Conservation (phyloP, 345 rosid species). For the Brassica cretica region DNA sequence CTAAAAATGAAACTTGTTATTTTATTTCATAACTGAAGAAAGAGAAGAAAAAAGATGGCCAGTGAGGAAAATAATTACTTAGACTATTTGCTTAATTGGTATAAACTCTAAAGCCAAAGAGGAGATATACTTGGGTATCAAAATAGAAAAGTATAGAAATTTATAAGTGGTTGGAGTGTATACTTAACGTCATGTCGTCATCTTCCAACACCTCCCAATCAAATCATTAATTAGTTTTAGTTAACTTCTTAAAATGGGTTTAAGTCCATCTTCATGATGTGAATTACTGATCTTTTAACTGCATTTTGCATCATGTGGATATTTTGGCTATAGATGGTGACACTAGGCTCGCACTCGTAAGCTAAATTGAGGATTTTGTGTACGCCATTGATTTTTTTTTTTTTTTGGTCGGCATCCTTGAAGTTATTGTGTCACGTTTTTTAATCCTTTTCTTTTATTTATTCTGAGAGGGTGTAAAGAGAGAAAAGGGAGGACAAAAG, state of each 20-base stretch:
- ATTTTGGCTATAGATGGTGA: constrained; percentile 2
- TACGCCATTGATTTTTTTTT: background rate
- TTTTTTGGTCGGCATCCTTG: background rate
- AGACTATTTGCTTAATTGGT: background rate
- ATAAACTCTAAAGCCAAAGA: background rate
- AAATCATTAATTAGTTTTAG: constrained; percentile 15
- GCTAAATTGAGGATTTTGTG: background rate
- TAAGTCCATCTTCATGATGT: constrained; percentile 4
- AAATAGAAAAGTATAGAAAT: background rate
- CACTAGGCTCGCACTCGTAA: constrained; percentile 10
- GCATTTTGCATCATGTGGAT: background rate
- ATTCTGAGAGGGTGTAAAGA: constrained; percentile 3
- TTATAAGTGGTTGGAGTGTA: constrained; percentile 10
- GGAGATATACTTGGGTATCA: constrained; percentile 34
- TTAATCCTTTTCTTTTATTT: background rate
- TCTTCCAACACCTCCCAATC: constrained; percentile 19
- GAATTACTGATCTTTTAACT: constrained; percentile 4
- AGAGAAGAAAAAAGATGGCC: background rate
- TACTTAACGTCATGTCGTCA: constrained; percentile 25
- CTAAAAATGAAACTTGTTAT: background rate
- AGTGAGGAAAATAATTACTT: constrained; percentile 14
- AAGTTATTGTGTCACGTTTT: background rate
- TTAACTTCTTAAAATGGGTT: constrained; percentile 1
- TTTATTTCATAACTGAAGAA: background rate
- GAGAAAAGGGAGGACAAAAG: constrained; percentile 20